Evolutionary conservation across 768 basidiomycete genomes (phyloP), one percentile per base, ranked within the genome.

Genomic region (Lactarius trivialis): DNA sequence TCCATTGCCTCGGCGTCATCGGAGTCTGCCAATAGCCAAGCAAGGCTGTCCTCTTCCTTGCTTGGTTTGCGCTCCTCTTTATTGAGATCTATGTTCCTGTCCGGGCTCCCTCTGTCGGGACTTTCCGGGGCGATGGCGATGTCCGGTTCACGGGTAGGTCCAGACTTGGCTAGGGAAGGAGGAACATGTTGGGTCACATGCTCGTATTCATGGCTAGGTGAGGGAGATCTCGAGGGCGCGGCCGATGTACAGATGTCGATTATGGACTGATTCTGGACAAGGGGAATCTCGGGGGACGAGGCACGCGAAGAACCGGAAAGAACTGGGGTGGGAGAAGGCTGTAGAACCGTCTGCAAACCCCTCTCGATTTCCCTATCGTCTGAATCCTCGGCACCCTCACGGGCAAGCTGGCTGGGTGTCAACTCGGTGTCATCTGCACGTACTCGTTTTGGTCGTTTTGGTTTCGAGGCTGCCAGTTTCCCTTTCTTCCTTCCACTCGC

Each of bases 341-440:
- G 30, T 65, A 37, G 45, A 59, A 12, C 61, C 63, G 57, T 26
- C 64, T 48, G 43, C 7, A 76, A 64, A 6, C 81, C 81, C 11
- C 70, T 71, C 69, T 84, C 82, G 34, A 84, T 80, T 11, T 82
- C 83, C 67, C 79, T 69, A 64, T 87, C 82, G 56, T 82, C 80
- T 1, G 77, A 76, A 67, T 85, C 84, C 56, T 85, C 82, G 17
- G 71, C 71, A 4, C 74, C 81, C 67, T 77, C 75, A 33, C 71
- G 72, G 15, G 76, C 78, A 43, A 82, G 74, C 69, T 79, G 78
- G 54, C 77, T 81, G 0, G 68, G 67, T 9, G 76, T 73, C 14
- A 65, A n/a, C 45, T 68, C 64, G 33, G 60, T 60, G 28, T 61
- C 60, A 34, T 60, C 70, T 61, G 67, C 73, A 45, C 61, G 64